Evolutionary conservation across 208 protist genomes (phyloP).

Genomic region (Porcisia deanei): DNA sequence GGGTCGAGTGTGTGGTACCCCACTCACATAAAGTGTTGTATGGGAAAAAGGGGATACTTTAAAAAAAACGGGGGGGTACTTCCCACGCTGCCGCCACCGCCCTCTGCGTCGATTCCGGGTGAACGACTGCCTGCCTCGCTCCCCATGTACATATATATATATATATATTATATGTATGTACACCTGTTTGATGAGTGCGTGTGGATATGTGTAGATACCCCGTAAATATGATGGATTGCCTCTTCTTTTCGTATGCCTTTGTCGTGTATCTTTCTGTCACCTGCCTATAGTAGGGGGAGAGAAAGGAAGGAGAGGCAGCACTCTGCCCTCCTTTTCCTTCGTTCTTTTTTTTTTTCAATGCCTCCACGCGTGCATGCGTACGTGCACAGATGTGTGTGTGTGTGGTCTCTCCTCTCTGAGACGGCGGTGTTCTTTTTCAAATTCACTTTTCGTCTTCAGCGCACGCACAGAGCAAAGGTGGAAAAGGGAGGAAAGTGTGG

Average conservation of each 20-base stretch:
- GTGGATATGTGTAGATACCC: neutral
- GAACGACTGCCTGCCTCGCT: neutral
- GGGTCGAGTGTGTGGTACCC: too few relatives aligned
- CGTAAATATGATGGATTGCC: neutral
- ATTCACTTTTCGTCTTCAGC: too few relatives aligned
- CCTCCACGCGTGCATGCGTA: neutral
- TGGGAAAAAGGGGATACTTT: too few relatives aligned
- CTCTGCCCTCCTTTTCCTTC: neutral
- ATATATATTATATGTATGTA: neutral
- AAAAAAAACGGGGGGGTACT: too few relatives aligned
- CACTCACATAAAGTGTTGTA: too few relatives aligned
- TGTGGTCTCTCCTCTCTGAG: neutral
- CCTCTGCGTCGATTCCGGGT: neutral
- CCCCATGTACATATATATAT: neutral
- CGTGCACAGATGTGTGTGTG: neutral
- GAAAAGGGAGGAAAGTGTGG: too few relatives aligned
- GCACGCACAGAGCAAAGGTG: too few relatives aligned
- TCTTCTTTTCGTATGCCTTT: neutral
- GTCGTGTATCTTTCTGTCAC: neutral
- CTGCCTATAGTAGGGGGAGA: too few relatives aligned
- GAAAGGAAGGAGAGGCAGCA: neutral
- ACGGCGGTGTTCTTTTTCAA: too few relatives aligned
- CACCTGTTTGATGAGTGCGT: neutral
- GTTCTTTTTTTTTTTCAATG: neutral
- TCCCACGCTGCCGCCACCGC: neutral